These are phyloP conservation scores for Antrodiella citrinella DNA, from an alignment of 768 basidiomycete genomes.

Conservation along the genomic window DNA sequence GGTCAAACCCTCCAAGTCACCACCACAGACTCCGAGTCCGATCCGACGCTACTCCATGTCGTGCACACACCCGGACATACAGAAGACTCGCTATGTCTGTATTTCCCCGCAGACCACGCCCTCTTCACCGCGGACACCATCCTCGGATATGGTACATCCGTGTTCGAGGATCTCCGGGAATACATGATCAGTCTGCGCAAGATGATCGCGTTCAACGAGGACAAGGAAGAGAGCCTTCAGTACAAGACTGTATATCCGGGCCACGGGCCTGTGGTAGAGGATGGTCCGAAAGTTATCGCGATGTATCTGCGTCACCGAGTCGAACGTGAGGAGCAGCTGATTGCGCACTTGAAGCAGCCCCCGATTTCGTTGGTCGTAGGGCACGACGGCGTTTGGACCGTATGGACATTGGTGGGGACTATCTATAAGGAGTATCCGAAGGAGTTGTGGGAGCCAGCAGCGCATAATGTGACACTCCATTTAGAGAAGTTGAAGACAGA, in stretches of 20 bases:
- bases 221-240: slow-evolving; percentile 22
- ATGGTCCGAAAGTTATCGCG: slow-evolving; percentile 53
- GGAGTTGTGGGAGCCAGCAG: slow-evolving; percentile 64
- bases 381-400: slow-evolving; percentile 38
- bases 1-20: slow-evolving; percentile 40
- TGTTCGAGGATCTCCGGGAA: slow-evolving; percentile 74
- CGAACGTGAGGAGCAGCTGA: slow-evolving; percentile 73
- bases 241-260: slow-evolving; percentile 71
- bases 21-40: slow-evolving; percentile 13
- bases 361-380: slow-evolving; percentile 20
- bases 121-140: slow-evolving; percentile 91
- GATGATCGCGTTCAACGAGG: slow-evolving; percentile 34
- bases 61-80: slow-evolving; percentile 91
- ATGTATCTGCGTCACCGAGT: slow-evolving; percentile 77
- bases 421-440: slow-evolving; percentile 72
- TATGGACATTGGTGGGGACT: slow-evolving; percentile 52
- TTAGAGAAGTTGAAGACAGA: slow-evolving; percentile 66
- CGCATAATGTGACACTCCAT: slow-evolving; percentile 62
- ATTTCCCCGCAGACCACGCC: slow-evolving; percentile 58
- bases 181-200: slow-evolving; percentile 61
- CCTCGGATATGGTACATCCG: slow-evolving; percentile 82
- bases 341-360: slow-evolving; percentile 37
- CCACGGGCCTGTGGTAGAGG: slow-evolving; percentile 72
- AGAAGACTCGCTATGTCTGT: slow-evolving; percentile 70
- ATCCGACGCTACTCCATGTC: slow-evolving; percentile 38